Base-by-base conservation (phyloP, 495 filamentous ascomycete genomes). In the Lindgomyces ingoldianus region DNA sequence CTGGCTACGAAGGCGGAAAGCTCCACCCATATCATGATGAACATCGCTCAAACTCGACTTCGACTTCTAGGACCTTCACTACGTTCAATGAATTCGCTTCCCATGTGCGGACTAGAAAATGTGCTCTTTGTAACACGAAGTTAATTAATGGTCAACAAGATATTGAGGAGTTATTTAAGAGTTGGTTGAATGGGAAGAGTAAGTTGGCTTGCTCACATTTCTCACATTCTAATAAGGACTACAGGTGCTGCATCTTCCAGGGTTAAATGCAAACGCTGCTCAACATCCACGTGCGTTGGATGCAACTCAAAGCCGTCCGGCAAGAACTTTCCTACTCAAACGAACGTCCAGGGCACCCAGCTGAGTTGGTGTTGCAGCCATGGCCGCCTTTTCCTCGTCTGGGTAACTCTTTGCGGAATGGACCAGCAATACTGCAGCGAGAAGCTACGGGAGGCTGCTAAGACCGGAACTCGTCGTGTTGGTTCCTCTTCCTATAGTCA, bases 291-390 rank as follows among this genome's bases (percentile, higher is more conserved):
- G 24, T 66, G 57, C 29, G 36, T 60, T 1, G 56, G 41, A 1
- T 66, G 63, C 48, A 22, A 2, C 6, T 44, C 47, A 24, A 59
- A 2, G 4, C 11, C 3, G 18, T 14, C 10, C 16, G 1, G 2
- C 21, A 65, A 54, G 9, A 18, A 27, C 18, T 0, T 27, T 18
- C 4, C 12, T 14, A 47, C 22, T 16, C n/a, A 27, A n/a, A 8
- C 19, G 2, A 56, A 9, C n/a, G 22, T 56, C n/a, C 2, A 68
- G 1, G 63, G 47, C 26, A 49, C 51, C 1, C 39, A 62, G 3
- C 12, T 70, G 2, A 44, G 25, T 8, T 73, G 72, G 72, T 72
- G 71, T 59, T 73, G 72, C 53, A 66, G 70, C 41, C 45, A 42
- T 8, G 68, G 65, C 8, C 58, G 63, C 0, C 27, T 73, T 6